phyloP scores from a whole-genome alignment of 1,139 yeast species.

The Kodamaea anthophila region DNA sequence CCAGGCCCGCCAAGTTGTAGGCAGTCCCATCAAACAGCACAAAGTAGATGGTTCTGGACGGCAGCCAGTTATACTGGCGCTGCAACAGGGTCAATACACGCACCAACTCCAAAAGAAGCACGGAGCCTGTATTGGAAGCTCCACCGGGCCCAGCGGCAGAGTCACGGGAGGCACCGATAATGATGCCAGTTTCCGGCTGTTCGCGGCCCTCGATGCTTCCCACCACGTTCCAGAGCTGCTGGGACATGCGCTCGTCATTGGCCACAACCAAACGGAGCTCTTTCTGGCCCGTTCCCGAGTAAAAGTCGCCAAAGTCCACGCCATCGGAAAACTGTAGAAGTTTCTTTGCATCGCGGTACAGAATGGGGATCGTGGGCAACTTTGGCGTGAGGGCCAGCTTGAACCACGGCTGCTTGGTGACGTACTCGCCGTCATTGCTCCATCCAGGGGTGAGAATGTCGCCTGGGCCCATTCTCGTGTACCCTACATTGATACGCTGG shows the following conservation, averaged over 20 bases:
- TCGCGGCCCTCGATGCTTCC: conserved; percentile 80
- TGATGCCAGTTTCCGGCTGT: conserved; percentile 64
- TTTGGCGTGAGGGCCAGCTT: conserved; percentile 55
- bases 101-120: conserved; percentile 64
- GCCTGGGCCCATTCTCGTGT: conserved; percentile 65
- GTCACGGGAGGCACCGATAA: conserved; percentile 84
- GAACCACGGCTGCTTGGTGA: conserved; percentile 34
- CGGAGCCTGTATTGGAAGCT: conserved; percentile 66
- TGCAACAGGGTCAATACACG: conserved; percentile 65
- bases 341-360: conserved; percentile 60
- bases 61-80: conserved; percentile 69
- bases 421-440: conserved; percentile 39
- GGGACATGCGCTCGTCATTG: conserved; percentile 51
- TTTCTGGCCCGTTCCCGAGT: conserved; percentile 22
- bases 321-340: conserved; percentile 57
- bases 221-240: conserved; percentile 71
- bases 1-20: conserved; percentile 78
- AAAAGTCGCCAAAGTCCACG: conserved; percentile 22
- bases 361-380: conserved; percentile 71
- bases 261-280: conserved; percentile 33
- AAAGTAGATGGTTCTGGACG: conserved; percentile 76
- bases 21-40: conserved; percentile 83
- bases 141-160: conserved; percentile 70
- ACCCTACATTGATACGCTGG: conserved; percentile 60
- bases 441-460: conserved; percentile 78